Percentiles rank a stretch among this genome's conserved stretches.
Conservation (phyloP, 306 rosid genomes). For the Vigna hirtella region DNA sequence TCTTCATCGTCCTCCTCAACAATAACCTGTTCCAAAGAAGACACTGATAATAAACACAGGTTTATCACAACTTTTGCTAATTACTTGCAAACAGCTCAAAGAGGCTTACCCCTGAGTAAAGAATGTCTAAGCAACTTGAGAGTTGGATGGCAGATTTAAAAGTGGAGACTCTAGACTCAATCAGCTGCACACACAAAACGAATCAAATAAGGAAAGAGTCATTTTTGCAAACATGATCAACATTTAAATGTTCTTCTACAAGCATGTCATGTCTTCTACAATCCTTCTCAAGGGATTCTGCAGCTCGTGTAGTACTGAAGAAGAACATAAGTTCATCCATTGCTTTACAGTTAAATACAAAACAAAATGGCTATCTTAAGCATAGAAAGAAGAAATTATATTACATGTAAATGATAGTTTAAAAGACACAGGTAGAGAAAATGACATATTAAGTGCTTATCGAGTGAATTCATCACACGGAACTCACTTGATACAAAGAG, state of each 20-base stretch:
- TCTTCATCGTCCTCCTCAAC: conserved; percentile 56
- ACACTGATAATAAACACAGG: not conserved
- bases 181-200: conserved; percentile 57
- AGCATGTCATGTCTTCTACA: not conserved
- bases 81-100: not conserved
- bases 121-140: conserved; percentile 64
- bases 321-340: not conserved
- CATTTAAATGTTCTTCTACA: conserved; percentile 4
- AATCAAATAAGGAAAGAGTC: not conserved
- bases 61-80: not conserved
- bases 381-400: conserved; percentile 10
- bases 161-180: conserved; percentile 72
- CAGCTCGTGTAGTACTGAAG: not conserved
- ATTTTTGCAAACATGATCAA: conserved; percentile 10
- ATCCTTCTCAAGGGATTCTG: conserved; percentile 7
- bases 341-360: not conserved
- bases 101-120: conserved; percentile 55
- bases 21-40: conserved; percentile 47
- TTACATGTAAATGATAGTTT: not conserved
- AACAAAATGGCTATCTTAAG: not conserved
- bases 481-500: conserved; percentile 72
- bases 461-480: not conserved
- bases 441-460: not conserved
- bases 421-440: not conserved
- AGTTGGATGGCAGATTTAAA: conserved; percentile 59